Base-by-base conservation (phyloP, 139 green algal genomes). In the Diplosphaera chodatii region DNA sequence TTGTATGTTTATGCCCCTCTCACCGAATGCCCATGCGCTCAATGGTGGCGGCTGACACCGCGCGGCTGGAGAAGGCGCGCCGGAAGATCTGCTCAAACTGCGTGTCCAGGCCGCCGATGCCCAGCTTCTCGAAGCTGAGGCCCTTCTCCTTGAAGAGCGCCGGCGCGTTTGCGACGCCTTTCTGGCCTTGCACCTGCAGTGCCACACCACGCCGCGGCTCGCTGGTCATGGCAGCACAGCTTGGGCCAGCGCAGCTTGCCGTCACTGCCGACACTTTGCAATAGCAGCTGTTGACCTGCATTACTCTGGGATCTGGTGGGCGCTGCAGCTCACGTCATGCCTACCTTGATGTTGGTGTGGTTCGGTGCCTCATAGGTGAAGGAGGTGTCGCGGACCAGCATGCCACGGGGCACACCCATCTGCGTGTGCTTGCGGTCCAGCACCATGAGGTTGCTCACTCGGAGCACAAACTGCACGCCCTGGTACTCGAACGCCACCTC, bases 81-180 rank as follows among this genome's bases (percentile, higher is more conserved):
- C 96, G 81, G 85, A 99, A 99, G 80, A 99, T 99, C 62, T 92
- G 85, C 65, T 92, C 91, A 82, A 99, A 99, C 84, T 99, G 93
- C 68, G 70, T 74, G 82, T 97, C 93, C 66, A 99, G 77, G 40
- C 95, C 95, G 28, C 95, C 95, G 74, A 99, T 99, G 59, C 96
- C 96, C 67, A 99, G 87, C 79, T 91, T 89, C 78, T 96, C 83
- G 79, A 99, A 98, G 77, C 93, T 95, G 76, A 99, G 89, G 68
- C 94, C 91, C 73, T 96, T 96, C 22, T 77, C 67, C 82, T 96
- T 98, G 86, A 99, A 99, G 62, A 99, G 85, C 82, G 97, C 89
- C 23, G 86, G 91, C 48, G 48, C 48, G 23, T 79, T 76, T 22
- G 83, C 74, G 62, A 87, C 83, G 64, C 80, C 83, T 63, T 85